Evolutionary conservation across 345 rosid genomes (phyloP), one percentile per base, ranked within the genome.

Genomic region (Bruguiera gymnorhiza): DNA sequence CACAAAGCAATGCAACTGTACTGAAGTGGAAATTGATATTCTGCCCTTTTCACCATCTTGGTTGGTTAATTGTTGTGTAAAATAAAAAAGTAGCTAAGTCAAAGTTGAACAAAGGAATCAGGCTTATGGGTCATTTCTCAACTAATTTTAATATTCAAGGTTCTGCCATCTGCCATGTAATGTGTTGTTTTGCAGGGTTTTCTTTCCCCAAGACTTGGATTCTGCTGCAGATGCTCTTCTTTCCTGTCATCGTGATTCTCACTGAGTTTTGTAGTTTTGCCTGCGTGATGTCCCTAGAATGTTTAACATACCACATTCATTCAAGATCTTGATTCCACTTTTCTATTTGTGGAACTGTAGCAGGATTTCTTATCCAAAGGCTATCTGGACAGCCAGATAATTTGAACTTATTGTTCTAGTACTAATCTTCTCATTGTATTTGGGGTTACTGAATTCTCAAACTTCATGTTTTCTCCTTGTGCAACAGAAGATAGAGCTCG

Each of bases 171-270:
- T 52, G 8, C 9, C 50, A 23, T 37, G 53, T 46, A 19, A 13
- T 19, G 29, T 43, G 70, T 61, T 30, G 63, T n/a, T 79, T 13
- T 43, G 86, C 85, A 91, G 97, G 79, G 89, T 95, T 68, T 95
- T 95, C 88, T 95, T 92, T 85, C 97, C 96, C 70, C 92, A 87
- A 3, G 99, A 95, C 66, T 69, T 82, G 79, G 97, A 88, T 79
- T 75, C 50, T 15, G 85, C 89, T 10, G 95, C 90, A 53, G 89
- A 89, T 76, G 90, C 96, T 70, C 71, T 88, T 68, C 93, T 88
- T 76, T 73, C 88, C 0, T 86, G 88, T 60, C 71, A 48, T 37
- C 52, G 34, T 13, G 80, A 81, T 15, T 52, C 72, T 57, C 23
- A 57, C 50, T 75, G 69, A 87, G 65, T 60, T 29, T 18, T 15